Evolutionary conservation across 192 early-diverging fungal species (phyloP).

Genomic region (Helicostylum pulchrum): DNA sequence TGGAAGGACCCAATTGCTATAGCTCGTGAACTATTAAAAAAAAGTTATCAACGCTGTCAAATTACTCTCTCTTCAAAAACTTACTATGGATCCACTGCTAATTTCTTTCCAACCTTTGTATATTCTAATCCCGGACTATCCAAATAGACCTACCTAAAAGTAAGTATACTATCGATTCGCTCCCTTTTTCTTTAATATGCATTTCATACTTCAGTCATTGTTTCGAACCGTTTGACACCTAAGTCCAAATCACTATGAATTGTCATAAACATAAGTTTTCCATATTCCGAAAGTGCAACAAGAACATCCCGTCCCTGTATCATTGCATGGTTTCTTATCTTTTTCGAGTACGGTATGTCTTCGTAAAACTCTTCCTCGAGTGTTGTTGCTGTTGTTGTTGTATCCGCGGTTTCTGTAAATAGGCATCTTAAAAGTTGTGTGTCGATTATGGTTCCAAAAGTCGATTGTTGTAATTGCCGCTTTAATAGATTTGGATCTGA

Average conservation of each 20-base stretch:
- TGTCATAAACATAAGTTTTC: conserved; percentile 21
- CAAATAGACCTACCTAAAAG: conserved; percentile 7
- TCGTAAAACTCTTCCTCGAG: not conserved
- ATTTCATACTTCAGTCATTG: conserved; percentile 16
- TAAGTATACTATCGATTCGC: not conserved
- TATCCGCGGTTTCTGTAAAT: not conserved
- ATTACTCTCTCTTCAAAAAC: not conserved
- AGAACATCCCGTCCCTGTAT: conserved; percentile 20
- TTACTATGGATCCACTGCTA: conserved; percentile 36
- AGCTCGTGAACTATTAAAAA: conserved; percentile 21
- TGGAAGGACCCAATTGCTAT: conserved; percentile 30
- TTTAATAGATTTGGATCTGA: not conserved
- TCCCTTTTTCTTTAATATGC: not conserved
- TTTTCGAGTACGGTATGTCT: not conserved
- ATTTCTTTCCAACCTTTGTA: conserved; percentile 23
- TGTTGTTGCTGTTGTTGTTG: not conserved
- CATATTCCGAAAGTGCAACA: conserved; percentile 24
- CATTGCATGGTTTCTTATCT: conserved; percentile 18
- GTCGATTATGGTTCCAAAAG: conserved; percentile 18
- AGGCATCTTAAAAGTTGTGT: conserved; percentile 5
- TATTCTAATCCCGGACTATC: conserved; percentile 20
- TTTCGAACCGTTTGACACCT: conserved; percentile 21
- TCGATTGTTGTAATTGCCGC: conserved; percentile 14
- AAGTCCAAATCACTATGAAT: not conserved
- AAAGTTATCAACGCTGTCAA: not conserved